phyloP scores from a whole-genome alignment of 176 grass and related monocot species.

The Ananas comosus region DNA sequence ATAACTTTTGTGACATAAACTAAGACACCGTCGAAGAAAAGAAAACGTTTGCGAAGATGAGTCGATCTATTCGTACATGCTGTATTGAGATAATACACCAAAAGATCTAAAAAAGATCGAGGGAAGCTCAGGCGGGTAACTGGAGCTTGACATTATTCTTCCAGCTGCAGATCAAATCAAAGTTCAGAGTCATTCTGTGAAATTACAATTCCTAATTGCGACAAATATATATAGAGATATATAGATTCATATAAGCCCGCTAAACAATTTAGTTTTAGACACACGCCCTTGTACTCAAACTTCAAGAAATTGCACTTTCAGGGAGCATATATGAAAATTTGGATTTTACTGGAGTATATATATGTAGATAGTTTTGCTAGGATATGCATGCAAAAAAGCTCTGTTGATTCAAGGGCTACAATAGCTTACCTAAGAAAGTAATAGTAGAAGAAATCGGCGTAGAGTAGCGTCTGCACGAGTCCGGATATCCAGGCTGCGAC shows the following conservation, averaged over 20 bases:
- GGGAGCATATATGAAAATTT: no score
- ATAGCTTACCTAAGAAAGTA: slow-evolving; percentile 76
- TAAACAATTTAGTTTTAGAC: no score
- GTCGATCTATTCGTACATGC: no score
- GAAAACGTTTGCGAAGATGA: no score
- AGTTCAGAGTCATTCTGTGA: slow-evolving; percentile 19
- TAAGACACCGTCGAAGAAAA: no score
- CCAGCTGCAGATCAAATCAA: slow-evolving; percentile 50
- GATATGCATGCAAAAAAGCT: not conserved
- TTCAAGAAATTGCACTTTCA: no score
- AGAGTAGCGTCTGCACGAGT: slow-evolving; percentile 69
- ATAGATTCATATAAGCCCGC: no score
- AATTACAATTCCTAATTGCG: not conserved
- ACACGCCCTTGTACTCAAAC: no score
- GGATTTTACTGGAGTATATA: no score
- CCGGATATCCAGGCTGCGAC: slow-evolving; percentile 75
- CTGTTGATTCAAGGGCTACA: not conserved
- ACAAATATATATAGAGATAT: not conserved
- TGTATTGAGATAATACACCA: no score
- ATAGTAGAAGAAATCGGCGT: slow-evolving; percentile 96
- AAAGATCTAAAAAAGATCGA: slow-evolving; percentile 4
- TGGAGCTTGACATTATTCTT: slow-evolving; percentile 90
- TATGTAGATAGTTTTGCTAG: no score
- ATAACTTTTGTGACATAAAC: no score
- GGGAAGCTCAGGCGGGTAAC: slow-evolving; percentile 57